These are phyloP conservation scores for Insectozyma bohioensis DNA, from an alignment of 1,139 yeast genomes.

Conservation along the genomic window DNA sequence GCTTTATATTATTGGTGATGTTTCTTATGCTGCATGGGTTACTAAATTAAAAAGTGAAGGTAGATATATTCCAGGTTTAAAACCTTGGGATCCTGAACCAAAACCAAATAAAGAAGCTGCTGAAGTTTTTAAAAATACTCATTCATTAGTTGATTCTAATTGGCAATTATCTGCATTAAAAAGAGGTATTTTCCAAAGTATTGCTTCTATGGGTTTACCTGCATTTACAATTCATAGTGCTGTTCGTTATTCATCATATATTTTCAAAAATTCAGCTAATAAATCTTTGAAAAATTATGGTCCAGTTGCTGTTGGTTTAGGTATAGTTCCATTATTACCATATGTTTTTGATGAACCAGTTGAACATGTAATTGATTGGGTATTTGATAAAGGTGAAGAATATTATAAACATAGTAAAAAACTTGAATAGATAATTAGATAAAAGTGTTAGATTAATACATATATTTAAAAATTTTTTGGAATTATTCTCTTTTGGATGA, in stretches of 20 bases:
- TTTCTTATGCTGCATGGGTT: slow-evolving; percentile 73
- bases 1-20: slow-evolving; percentile 79
- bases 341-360: slow-evolving; percentile 82
- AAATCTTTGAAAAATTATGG: slow-evolving; percentile 57
- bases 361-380: slow-evolving; percentile 64
- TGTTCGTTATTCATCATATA: slow-evolving; percentile 65
- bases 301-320: slow-evolving; percentile 75
- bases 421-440: slow-evolving; percentile 6
- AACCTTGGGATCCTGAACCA: slow-evolving; percentile 63
- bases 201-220: slow-evolving; percentile 86
- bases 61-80: slow-evolving; percentile 56
- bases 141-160: slow-evolving; percentile 46
- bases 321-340: slow-evolving; percentile 77
- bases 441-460: slow-evolving; percentile 3
- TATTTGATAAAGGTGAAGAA: slow-evolving; percentile 59
- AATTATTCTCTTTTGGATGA: slow-evolving; percentile 53
- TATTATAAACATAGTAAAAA: slow-evolving; percentile 19
- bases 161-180: slow-evolving; percentile 67
- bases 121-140: slow-evolving; percentile 25
- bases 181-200: slow-evolving; percentile 74
- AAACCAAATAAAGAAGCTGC: slow-evolving; percentile 43
- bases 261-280: slow-evolving; percentile 47
- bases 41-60: slow-evolving; percentile 70
- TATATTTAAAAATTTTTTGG: slow-evolving; percentile 13
- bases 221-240: slow-evolving; percentile 83